phyloP scores from a whole-genome alignment of 805 yeast species.

The Starmerella lactis-condensi region DNA sequence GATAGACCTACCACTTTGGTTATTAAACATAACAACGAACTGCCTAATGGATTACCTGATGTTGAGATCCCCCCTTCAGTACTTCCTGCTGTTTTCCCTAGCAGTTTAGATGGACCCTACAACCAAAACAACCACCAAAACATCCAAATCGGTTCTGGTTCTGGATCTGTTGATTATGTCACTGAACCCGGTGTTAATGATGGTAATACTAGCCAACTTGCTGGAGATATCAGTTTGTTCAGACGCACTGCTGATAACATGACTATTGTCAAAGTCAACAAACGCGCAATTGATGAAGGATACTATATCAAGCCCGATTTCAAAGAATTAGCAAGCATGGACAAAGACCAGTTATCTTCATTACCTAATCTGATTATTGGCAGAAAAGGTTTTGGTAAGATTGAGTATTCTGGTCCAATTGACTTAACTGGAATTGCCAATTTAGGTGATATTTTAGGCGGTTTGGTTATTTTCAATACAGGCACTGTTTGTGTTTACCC shows the following conservation, averaged over 20 bases:
- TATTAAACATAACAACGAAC: conserved; percentile 6
- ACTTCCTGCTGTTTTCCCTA: background rate
- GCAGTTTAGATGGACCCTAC: background rate
- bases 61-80: background rate
- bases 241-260: conserved; percentile 10
- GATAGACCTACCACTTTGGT: conserved; percentile 16
- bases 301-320: conserved; percentile 68
- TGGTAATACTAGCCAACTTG: background rate
- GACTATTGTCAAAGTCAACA: conserved; percentile 15
- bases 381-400: conserved; percentile 46
- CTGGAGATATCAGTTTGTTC: conserved; percentile 4
- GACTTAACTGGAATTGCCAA: conserved; percentile 50
- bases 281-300: conserved; percentile 27
- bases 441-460: conserved; percentile 44
- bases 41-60: background rate
- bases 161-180: background rate
- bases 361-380: conserved; percentile 55
- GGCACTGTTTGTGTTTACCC: conserved; percentile 54
- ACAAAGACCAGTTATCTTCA: conserved; percentile 39
- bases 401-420: conserved; percentile 56
- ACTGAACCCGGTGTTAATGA: no score
- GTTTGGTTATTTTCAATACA: conserved; percentile 40
- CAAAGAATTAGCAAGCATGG: conserved; percentile 36
- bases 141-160: background rate
- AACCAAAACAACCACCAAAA: background rate